Conservation (phyloP, 108 stramenopile genomes). For the Cylindrotheca closterium region DNA sequence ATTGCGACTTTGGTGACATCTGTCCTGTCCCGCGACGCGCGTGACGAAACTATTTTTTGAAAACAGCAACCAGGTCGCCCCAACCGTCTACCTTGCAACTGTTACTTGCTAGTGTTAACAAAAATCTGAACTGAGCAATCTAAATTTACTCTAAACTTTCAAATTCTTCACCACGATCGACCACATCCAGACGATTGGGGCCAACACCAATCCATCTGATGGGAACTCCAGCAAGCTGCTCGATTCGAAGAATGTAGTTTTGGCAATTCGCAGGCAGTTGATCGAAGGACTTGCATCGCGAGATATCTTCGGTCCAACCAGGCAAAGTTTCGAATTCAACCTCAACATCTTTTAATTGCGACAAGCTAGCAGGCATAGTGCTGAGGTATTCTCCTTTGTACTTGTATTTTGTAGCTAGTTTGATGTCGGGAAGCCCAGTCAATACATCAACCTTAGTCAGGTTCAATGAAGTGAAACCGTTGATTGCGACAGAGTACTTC, state of each 20-base stretch:
- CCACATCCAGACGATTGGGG: conserved; percentile 90
- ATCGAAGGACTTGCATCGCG: conserved; percentile 82
- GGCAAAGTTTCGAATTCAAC: conserved; percentile 94
- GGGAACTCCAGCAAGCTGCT: conserved; percentile 91
- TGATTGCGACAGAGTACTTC: conserved; percentile 91
- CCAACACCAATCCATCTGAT: conserved; percentile 99
- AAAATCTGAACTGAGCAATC: not conserved
- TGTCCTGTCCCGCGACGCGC: not conserved
- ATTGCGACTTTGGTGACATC: too few relatives aligned
- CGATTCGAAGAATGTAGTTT: conserved; percentile 90
- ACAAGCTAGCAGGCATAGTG: conserved; percentile 91
- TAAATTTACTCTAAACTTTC: conserved; percentile 14
- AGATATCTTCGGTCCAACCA: conserved; percentile 96
- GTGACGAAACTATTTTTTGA: conserved; percentile 1
- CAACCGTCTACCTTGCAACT: too few relatives aligned
- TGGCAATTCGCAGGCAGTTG: conserved; percentile 93
- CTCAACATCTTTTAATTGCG: conserved; percentile 80
- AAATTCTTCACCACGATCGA: conserved; percentile 87
- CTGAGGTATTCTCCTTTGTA: conserved; percentile 84
- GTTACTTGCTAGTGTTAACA: too few relatives aligned
- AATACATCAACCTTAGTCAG: conserved; percentile 99
- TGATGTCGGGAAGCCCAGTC: conserved; percentile 84
- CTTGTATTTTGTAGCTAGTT: conserved; percentile 86
- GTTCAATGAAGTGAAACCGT: conserved; percentile 96
- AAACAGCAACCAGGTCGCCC: too few relatives aligned